Conservation (phyloP, 495 filamentous ascomycete genomes). For the Podospora conica region DNA sequence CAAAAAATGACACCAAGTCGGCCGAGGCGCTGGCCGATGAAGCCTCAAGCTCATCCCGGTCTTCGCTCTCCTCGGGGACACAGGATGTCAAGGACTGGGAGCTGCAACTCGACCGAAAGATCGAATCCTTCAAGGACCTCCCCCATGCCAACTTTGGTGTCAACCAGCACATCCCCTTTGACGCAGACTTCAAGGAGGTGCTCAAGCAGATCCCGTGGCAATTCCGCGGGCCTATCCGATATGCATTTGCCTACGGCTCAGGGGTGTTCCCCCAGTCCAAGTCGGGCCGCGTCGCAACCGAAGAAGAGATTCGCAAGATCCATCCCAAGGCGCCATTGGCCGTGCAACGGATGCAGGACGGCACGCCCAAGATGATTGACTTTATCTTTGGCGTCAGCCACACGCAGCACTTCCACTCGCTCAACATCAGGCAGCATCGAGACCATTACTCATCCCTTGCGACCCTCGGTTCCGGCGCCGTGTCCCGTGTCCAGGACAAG, state of each 20-base stretch:
- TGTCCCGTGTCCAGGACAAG: slow-evolving; percentile 77
- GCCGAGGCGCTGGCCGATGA: slow-evolving; percentile 20
- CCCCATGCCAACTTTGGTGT: slow-evolving; percentile 84
- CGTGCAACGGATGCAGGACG: slow-evolving; percentile 73
- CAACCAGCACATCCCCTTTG: slow-evolving; percentile 92
- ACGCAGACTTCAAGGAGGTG: slow-evolving; percentile 87
- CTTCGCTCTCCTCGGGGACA: slow-evolving; percentile 25
- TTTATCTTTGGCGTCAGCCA: slow-evolving; percentile 95
- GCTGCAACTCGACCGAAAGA: slow-evolving; percentile 65
- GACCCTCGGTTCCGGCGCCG: slow-evolving; percentile 74
- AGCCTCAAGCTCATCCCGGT: slow-evolving; percentile 25
- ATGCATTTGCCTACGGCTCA: slow-evolving; percentile 95
- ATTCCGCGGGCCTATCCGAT: slow-evolving; percentile 87
- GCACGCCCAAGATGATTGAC: slow-evolving; percentile 92
- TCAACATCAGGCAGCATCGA: slow-evolving; percentile 82
- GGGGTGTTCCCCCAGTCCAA: slow-evolving; percentile 85
- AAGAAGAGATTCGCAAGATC: slow-evolving; percentile 50
- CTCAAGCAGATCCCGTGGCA: slow-evolving; percentile 85
- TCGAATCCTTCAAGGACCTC: slow-evolving; percentile 77
- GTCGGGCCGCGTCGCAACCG: slow-evolving; percentile 37
- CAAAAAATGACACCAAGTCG: slow-evolving; percentile 22
- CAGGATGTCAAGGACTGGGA: slow-evolving; percentile 59
- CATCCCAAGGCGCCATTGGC: slow-evolving; percentile 74
- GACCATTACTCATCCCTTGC: slow-evolving; percentile 88
- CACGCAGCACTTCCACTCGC: slow-evolving; percentile 92